A percentile compares a stretch with the other conserved stretches of the same genome.
Evolutionary conservation across 2,329 filamentous ascomycete species (phyloP).

Genomic region (Decorospora gaudefroyi): DNA sequence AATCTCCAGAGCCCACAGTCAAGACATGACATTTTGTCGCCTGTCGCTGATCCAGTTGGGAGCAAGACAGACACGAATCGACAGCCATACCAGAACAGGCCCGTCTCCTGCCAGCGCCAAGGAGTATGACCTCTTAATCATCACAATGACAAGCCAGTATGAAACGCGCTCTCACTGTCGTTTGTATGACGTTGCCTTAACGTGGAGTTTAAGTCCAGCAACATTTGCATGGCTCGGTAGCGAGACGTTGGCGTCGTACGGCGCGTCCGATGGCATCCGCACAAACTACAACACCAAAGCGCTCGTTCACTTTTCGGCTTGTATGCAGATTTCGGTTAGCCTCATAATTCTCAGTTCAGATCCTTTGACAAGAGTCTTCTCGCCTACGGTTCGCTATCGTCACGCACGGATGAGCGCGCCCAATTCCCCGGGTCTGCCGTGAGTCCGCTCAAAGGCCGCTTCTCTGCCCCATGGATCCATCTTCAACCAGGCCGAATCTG

Average conservation of each 20-base stretch:
- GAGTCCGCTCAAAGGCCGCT: slow-evolving; percentile 1
- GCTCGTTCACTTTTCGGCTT: slow-evolving; percentile 20
- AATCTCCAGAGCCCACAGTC: slow-evolving; percentile 8
- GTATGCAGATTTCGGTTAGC: neutral
- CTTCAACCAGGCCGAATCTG: slow-evolving; percentile 3
- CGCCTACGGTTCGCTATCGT: neutral
- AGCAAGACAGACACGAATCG: too few relatives aligned
- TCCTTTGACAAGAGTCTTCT: slow-evolving; percentile 1
- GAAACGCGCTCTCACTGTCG: neutral
- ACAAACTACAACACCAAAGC: slow-evolving; percentile 11
- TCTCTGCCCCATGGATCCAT: neutral
- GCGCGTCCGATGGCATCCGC: slow-evolving; percentile 40
- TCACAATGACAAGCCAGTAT: neutral
- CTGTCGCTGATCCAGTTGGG: too few relatives aligned
- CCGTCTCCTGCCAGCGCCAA: neutral
- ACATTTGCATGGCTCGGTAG: slow-evolving; percentile 27
- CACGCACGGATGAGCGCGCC: neutral
- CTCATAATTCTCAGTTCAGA: neutral
- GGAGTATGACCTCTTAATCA: neutral
- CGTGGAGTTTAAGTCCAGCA: slow-evolving; percentile 5
- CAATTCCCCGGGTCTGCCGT: neutral
- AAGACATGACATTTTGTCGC: too few relatives aligned
- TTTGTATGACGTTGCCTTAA: slow-evolving; percentile 1
- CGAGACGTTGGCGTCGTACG: slow-evolving; percentile 40
- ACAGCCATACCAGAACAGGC: neutral